A percentile compares a stretch with the other conserved stretches of the same genome.
These are phyloP conservation scores for Paspalum vaginatum DNA, from an alignment of 176 grass and related monocot species.

Conservation along the genomic window DNA sequence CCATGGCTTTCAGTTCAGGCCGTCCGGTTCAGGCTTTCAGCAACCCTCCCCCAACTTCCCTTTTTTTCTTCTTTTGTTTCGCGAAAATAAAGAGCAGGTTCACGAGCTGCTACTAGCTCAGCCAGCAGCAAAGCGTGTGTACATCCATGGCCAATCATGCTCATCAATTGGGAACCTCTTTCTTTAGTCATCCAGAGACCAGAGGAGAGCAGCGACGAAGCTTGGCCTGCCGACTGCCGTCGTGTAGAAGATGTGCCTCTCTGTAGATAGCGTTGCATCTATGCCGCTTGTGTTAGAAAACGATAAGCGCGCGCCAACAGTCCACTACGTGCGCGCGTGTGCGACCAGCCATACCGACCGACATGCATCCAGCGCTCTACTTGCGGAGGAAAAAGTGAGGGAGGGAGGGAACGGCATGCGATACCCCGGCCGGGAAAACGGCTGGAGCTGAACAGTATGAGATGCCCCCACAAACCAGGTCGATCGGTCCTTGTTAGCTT, in stretches of 20 bases:
- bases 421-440: too few relatives aligned
- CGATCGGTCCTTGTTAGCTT: background rate
- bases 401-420: too few relatives aligned
- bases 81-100: conserved; percentile 7
- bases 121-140: background rate
- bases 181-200: background rate
- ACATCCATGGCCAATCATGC: background rate
- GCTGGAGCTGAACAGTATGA: background rate
- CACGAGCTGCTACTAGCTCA: background rate
- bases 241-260: too few relatives aligned
- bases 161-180: background rate
- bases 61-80: background rate
- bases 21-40: background rate
- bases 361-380: too few relatives aligned
- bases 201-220: background rate
- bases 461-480: background rate
- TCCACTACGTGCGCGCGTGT: too few relatives aligned
- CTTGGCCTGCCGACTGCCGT: background rate
- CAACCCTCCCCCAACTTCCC: background rate
- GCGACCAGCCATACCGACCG: too few relatives aligned
- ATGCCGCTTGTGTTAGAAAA: too few relatives aligned
- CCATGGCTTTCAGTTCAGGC: background rate
- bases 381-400: too few relatives aligned
- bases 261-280: too few relatives aligned
- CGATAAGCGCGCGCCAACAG: too few relatives aligned